Evolutionary conservation across 1,139 yeast genomes (phyloP), one percentile per base, ranked within the genome.

Genomic region (Taphrina sp.): DNA sequence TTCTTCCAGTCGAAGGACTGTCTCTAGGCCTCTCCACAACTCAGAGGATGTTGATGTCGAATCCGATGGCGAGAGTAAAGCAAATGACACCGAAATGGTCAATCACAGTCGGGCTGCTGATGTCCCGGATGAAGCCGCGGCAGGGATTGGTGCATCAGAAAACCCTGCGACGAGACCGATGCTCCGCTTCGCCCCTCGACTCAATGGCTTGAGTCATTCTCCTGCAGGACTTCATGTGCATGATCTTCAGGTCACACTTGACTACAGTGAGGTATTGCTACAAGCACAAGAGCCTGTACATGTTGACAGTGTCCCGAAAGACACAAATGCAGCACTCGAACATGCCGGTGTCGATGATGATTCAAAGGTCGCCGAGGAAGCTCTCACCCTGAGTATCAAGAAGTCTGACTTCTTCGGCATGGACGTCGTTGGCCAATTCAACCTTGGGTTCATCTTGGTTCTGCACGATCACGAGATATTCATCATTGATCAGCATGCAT

Each of bases 401-500:
- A 85, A 85, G 64, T 62, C 71, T 0, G 94, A 86, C 64, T 87
- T 92, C 64, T 65, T 69, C 2, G 67, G 74, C 5, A 90, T 92
- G 97, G 69, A 76, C 45, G 70, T 94, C 16, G 79, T 90, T 7
- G 99, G 99, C 0, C 98, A 90, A 68, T 92, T 92, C 71, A 92
- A 92, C 66, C 70, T 85, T 24, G 98, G 98, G 0, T 92, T 92
- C 65, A 87, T 92, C 16, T 70, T 92, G 29, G 95, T 86, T 0
- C 59, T 62, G 4, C 61, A 64, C 3, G 61, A 65, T n/a, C 58
- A 69, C n/a, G 88, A 87, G 65, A 67, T 92, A 39, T 89, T 92
- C 64, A 90, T 92, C 42, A 77, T 92, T 47, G 99, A 92, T 67
- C 99, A 92, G 69, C 99, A 92, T 71, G 98, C 98, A 0, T 86